Evolutionary conservation across 2,329 filamentous ascomycete genomes (phyloP), one percentile per base, ranked within the genome.

Genomic region (Aspergillus quadricinctus): DNA sequence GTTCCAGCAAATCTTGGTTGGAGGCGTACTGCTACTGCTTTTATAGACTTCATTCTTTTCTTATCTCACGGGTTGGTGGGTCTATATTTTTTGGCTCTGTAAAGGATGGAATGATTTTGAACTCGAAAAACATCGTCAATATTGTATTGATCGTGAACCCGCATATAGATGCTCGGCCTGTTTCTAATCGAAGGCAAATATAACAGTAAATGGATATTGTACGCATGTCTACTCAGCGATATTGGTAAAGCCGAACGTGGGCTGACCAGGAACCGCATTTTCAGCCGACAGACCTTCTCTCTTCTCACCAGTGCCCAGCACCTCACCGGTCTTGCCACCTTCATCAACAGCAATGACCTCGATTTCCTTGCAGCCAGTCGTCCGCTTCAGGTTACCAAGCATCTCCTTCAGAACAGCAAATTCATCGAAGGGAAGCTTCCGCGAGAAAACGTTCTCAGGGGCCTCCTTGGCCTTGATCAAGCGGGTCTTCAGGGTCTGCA

Each of bases 371-470:
- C 88, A 86, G 29, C 87, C 86, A 1, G 88, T 86, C 19, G 87
- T 88, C 73, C 88, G 87, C 81, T 88, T 90, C 67, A 99, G 77
- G 21, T 87, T 88, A 1, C 86, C 82, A 3, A 92, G 80, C 88
- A 97, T 96, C 67, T 91, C 86, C 53, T 79, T 73, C 55, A 97
- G 80, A 35, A 88, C 88, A 57, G 83, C 81, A 49, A 86, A 80
- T 80, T 99, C 94, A 66, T 97, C 88, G 73, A 97, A 99, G 1
- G 85, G 82, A 59, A 99, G 80, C 76, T 93, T 90, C 63, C 92
- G 83, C 70, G 93, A 86, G 68, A 97, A 87, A 9, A 97, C 90
- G 2, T 77, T 80, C 25, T 83, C 79, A 1, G 84, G 78, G 14
- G 80, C 77, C 75, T 93, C 85, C 59, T 89, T 88, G 50, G 81